Evolutionary conservation across 2,329 filamentous ascomycete species (phyloP), one percentile per base, ranked within the genome.

Genomic region (Orbilia brochopaga): DNA sequence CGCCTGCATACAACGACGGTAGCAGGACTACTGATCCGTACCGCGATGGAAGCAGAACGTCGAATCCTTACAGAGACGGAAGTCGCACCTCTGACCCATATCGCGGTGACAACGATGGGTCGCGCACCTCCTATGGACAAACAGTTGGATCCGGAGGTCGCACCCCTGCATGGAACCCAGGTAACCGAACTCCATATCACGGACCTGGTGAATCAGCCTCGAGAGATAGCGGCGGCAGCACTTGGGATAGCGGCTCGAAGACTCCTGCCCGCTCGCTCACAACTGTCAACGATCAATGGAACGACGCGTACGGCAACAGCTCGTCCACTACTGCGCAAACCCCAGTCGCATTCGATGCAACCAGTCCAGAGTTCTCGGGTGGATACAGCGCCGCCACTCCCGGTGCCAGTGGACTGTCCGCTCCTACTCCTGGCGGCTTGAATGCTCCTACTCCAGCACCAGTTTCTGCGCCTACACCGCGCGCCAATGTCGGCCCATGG

Each of bases 151-250:
- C 58, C 23, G 87, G 88, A 30, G 84, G 85, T 53, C 86, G 90
- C 59, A 92, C 89, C 0, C 89, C 89, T 6, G 89, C 88, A 3
- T 92, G 90, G 90, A 88, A 88, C 67, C 89, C 91, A 1, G 90
- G 89, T 58, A 86, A 88, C 60, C 88, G 89, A 78, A 93, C 90
- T 0, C 82, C 90, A 60, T 75, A 77, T 37, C 61, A 72, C 66
- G 53, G 69, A 56, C 42, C 69, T 8, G 55, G 61, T 19, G 69
- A 73, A 23, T 89, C 76, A 85, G 84, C 61, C 83, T 85, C 63
- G 88, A 76, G 79, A 55, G 73, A 78, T 21, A 79, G 81, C 42
- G 79, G 81, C 40, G 80, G 81, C 59, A 88, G 89, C 69, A 82
- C 84, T 32, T 90, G 89, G 82, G 86, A 83, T 13, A 83, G 85